Evolutionary conservation across 495 filamentous ascomycete genomes (phyloP).

Genomic region (Xylaria flabelliformis): DNA sequence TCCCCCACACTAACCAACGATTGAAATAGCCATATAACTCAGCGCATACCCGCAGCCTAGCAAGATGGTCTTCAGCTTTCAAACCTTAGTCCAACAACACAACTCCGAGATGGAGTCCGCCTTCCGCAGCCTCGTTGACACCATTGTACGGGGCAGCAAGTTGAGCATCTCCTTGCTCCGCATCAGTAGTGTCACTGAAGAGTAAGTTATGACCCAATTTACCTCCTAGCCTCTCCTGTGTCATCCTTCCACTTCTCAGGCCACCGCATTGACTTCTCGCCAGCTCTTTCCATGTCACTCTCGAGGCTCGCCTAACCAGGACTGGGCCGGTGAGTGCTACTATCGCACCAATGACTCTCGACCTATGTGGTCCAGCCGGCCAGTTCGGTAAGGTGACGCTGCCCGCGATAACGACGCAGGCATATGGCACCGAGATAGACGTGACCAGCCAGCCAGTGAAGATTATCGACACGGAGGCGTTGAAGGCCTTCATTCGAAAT

Average conservation of each 20-base stretch:
- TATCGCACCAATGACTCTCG: slow-evolving; percentile 40
- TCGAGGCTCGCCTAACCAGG: slow-evolving; percentile 36
- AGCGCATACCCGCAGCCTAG: neutral
- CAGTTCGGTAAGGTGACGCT: slow-evolving; percentile 39
- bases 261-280: slow-evolving; percentile 1
- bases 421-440: slow-evolving; percentile 31
- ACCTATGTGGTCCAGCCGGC: slow-evolving; percentile 38
- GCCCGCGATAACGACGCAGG: slow-evolving; percentile 36
- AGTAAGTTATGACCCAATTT: slow-evolving; percentile 30
- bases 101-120: slow-evolving; percentile 27
- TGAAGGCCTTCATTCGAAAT: slow-evolving; percentile 34
- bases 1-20: neutral
- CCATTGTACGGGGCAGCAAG: slow-evolving; percentile 38
- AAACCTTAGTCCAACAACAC: slow-evolving; percentile 19
- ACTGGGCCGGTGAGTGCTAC: slow-evolving; percentile 38
- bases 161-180: slow-evolving; percentile 38
- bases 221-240: neutral
- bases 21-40: slow-evolving; percentile 26
- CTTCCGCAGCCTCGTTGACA: slow-evolving; percentile 30
- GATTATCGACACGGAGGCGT: slow-evolving; percentile 34
- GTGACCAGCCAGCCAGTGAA: slow-evolving; percentile 39
- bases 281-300: slow-evolving; percentile 32
- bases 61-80: slow-evolving; percentile 26
- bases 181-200: slow-evolving; percentile 40
- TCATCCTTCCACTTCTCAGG: neutral